These are phyloP conservation scores for Pinus taeda DNA, from an alignment of 75 land plant species.

Conservation along the genomic window DNA sequence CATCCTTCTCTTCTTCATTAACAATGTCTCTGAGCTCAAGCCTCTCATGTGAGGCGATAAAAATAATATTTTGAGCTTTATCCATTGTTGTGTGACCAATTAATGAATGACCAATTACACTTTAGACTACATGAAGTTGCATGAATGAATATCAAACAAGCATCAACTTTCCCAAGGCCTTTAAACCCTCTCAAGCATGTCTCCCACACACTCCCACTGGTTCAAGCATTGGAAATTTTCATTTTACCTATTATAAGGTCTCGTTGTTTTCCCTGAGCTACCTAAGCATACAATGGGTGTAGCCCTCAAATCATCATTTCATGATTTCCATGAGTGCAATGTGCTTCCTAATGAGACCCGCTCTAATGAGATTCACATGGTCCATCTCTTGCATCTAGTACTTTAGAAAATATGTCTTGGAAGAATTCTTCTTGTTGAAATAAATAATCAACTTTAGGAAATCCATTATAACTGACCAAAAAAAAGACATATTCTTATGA, in stretches of 20 bases:
- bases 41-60: constrained; percentile 80
- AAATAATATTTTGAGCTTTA: constrained; percentile 84
- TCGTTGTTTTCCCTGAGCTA: constrained; percentile 81
- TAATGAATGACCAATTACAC: constrained; percentile 70
- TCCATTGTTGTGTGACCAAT: constrained; percentile 67
- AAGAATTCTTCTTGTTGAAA: constrained; percentile 43
- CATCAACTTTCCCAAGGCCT: constrained; percentile 78
- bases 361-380: constrained; percentile 32
- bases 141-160: constrained; percentile 83
- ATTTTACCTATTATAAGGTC: constrained; percentile 85
- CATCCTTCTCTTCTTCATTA: constrained; percentile 79
- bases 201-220: constrained; percentile 97
- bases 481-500: constrained; percentile 49
- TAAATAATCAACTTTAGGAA: constrained; percentile 55
- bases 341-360: constrained; percentile 64
- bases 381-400: constrained; percentile 53
- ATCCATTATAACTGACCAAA: constrained; percentile 37
- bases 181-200: constrained; percentile 86
- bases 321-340: constrained; percentile 93
- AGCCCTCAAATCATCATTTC: constrained; percentile 97
- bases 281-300: constrained; percentile 90
- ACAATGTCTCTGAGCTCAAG: constrained; percentile 69
- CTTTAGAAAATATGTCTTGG: constrained; percentile 42
- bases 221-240: constrained; percentile 71
- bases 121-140: constrained; percentile 83